Base-by-base conservation (phyloP, 108 stramenopile species). In the Fistulifera pelliculosa region DNA sequence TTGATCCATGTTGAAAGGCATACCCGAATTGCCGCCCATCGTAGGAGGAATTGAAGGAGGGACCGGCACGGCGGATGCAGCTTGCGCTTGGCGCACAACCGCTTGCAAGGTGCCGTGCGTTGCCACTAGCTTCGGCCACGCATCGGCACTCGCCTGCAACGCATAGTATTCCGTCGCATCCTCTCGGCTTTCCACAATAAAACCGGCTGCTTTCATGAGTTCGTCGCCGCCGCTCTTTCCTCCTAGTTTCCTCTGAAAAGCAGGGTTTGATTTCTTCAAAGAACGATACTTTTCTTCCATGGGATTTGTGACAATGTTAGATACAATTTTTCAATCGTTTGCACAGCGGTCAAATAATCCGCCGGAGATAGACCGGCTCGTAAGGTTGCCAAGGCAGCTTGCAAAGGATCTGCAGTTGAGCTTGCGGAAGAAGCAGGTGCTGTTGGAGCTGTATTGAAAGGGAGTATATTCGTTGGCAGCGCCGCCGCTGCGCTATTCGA, bases 201-300 rank as follows among this genome's bases (percentile, higher is more conserved):
- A 85, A 25, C 85, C 83, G 6, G 67, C 63, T 1, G 81, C 69
- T 22, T 68, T 13, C 68, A 87, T 56, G 45, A 76, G 63, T 12
- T 54, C 83, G 8, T 73, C 58, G 0, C 83, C 83, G 42, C 82
- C 86, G 0, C 35, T 18, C 18, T 79, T 41, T 35, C 69, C 65
- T 19, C 90, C 90, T 16, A 92, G 56, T 6, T 84, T 69, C 47
- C 74, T 76, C 6, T 55, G 27, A 57, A 92, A 92, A 12, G 84
- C 86, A 22, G 84, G 60, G 66, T 92, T 92, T 0, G 62, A 21
- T 23, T 58, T 61, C 50, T 89, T 89, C 56, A 93, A 58, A n/a
- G 67, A 68, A 15, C 91, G 80, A 56, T 88, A 93, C 60, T 89
- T 88, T 68, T 88, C 91, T 55, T 93, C 91, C 76, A 80, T 69